Conservation (phyloP, 2,329 filamentous ascomycete species). For the Aspergillus thermomutatus region DNA sequence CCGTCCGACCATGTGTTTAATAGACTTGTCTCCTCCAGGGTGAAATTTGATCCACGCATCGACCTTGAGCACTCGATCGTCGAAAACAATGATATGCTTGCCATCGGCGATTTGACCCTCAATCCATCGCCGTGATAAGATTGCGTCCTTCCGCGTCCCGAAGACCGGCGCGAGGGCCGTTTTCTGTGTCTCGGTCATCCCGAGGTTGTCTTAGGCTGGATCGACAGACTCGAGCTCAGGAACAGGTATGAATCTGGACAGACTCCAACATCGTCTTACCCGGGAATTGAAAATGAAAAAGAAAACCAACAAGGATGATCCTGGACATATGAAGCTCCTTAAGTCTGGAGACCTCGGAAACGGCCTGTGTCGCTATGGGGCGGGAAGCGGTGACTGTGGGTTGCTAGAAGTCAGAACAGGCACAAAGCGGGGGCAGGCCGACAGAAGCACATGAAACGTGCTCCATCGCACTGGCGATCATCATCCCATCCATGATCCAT, state of each 20-base stretch:
- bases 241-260: background rate
- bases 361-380: background rate
- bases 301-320: background rate
- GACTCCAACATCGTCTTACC: background rate
- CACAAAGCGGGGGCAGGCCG: constrained; percentile 5
- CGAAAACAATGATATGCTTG: constrained; percentile 73
- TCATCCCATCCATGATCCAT: constrained; percentile 9
- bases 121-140: constrained; percentile 63
- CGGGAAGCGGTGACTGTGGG: background rate
- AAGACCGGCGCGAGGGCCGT: constrained; percentile 4
- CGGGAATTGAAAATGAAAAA: background rate
- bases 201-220: background rate
- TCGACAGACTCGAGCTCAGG: background rate
- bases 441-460: constrained; percentile 5
- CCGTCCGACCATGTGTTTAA: constrained; percentile 87
- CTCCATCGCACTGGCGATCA: constrained; percentile 2
- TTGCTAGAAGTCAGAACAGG: constrained; percentile 4
- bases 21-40: constrained; percentile 86
- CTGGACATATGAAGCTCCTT: background rate
- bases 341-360: background rate
- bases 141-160: constrained; percentile 41
- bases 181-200: constrained; percentile 6
- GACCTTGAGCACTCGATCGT: constrained; percentile 77
- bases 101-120: constrained; percentile 83
- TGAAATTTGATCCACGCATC: constrained; percentile 88